Conservation (phyloP, 306 rosid genomes). For the Carpinus fangiana region DNA sequence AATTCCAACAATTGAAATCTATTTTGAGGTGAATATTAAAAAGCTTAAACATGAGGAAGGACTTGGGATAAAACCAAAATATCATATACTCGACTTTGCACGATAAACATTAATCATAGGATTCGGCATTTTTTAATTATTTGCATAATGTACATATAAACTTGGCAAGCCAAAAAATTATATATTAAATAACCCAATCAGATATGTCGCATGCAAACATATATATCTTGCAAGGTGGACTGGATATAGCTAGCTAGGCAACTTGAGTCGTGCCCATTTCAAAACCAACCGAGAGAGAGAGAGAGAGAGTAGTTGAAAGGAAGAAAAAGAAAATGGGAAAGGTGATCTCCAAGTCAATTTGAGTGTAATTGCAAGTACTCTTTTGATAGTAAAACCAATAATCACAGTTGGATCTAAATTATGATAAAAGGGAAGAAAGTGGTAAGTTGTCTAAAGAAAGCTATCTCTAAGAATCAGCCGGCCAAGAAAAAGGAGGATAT, state of each 20-base stretch:
- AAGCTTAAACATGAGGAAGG: neutral
- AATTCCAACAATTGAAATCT: neutral
- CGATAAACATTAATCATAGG: neutral
- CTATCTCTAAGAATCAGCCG: constrained; percentile 33
- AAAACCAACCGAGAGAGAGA: constrained; percentile 7
- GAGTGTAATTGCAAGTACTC: constrained; percentile 45
- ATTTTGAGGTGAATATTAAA: neutral
- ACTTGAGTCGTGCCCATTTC: neutral
- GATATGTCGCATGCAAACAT: neutral
- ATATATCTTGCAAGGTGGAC: constrained; percentile 1
- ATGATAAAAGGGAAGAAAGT: constrained; percentile 36
- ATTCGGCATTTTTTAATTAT: neutral
- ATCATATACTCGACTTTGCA: neutral
- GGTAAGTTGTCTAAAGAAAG: constrained; percentile 28
- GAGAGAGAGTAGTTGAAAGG: neutral
- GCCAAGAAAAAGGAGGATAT: constrained; percentile 19
- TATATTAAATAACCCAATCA: neutral
- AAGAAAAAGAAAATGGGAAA: constrained; percentile 12
- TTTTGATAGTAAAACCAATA: constrained; percentile 42
- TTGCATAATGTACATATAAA: neutral
- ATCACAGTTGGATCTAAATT: constrained; percentile 21
- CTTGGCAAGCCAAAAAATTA: neutral
- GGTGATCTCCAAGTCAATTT: constrained; percentile 40
- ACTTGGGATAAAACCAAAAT: neutral
- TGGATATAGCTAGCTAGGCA: neutral